phyloP scores from a whole-genome alignment of 257 asterid genomes.

The Ophiorrhiza pumila region DNA sequence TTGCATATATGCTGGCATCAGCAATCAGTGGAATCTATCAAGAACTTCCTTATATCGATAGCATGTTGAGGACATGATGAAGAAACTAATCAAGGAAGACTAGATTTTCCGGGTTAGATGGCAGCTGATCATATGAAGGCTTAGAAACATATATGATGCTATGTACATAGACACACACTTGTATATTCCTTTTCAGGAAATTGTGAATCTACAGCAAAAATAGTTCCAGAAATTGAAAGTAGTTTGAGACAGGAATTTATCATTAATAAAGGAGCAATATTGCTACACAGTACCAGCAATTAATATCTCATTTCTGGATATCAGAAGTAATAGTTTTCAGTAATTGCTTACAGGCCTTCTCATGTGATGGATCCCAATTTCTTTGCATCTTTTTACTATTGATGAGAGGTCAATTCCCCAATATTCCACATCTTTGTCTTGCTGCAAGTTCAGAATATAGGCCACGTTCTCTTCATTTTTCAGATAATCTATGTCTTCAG shows the following conservation, averaged over 20 bases:
- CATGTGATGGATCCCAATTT: slow-evolving; percentile 72
- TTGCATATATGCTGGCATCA: background rate
- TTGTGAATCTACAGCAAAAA: background rate
- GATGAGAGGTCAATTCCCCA: slow-evolving; percentile 82
- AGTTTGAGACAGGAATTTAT: background rate
- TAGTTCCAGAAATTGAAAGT: background rate
- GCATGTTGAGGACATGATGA: background rate
- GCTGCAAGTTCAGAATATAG: slow-evolving; percentile 86
- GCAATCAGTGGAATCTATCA: background rate
- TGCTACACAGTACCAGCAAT: background rate
- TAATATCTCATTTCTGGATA: background rate
- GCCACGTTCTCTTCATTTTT: slow-evolving; percentile 65
- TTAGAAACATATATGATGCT: background rate
- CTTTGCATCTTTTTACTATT: slow-evolving; percentile 52
- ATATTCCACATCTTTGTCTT: slow-evolving; percentile 71
- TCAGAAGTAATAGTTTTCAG: background rate
- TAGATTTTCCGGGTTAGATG: background rate
- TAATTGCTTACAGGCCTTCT: slow-evolving; percentile 87
- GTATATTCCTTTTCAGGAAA: background rate
- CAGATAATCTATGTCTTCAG: slow-evolving; percentile 76
- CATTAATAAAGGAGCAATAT: background rate
- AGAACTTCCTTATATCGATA: no score
- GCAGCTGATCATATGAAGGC: background rate
- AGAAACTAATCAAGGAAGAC: background rate
- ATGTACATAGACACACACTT: background rate